phyloP scores from a whole-genome alignment of 306 rosid genomes.

The Arachis stenosperma region DNA sequence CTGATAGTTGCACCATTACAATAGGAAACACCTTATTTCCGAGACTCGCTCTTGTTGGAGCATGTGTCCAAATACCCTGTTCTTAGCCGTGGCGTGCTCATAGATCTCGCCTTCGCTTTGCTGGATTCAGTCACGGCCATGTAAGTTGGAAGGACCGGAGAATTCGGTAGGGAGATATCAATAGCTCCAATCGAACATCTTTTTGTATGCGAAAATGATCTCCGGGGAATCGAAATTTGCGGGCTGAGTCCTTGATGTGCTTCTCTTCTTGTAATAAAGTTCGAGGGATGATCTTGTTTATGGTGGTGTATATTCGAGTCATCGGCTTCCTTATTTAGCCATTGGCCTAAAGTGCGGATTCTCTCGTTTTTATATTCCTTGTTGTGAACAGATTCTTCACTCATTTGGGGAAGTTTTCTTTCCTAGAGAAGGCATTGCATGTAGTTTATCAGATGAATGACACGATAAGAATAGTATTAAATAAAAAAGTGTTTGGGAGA shows the following conservation, averaged over 20 bases:
- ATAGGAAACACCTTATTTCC: conserved; percentile 27
- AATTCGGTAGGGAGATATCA: conserved; percentile 50
- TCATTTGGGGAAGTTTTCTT: conserved; percentile 49
- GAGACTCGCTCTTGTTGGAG: conserved; percentile 39
- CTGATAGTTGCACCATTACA: conserved; percentile 30
- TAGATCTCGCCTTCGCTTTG: conserved; percentile 66
- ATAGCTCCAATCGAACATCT: conserved; percentile 44
- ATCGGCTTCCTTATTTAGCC: conserved; percentile 47
- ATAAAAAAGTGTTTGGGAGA: too few species aligned
- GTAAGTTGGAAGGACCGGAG: conserved; percentile 59
- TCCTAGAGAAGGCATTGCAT: conserved; percentile 50
- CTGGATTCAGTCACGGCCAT: conserved; percentile 66
- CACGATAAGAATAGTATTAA: not conserved
- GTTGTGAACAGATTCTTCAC: conserved; percentile 45
- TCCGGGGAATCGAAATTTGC: conserved; percentile 52
- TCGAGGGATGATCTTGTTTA: conserved; percentile 39
- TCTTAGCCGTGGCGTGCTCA: conserved; percentile 73
- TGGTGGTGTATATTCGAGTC: conserved; percentile 35
- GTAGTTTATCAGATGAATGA: conserved; percentile 3
- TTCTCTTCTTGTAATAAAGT: conserved; percentile 31
- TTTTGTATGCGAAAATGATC: conserved; percentile 55
- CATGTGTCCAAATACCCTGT: conserved; percentile 47
- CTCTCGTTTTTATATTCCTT: conserved; percentile 48
- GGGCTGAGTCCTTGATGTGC: conserved; percentile 42
- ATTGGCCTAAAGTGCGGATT: conserved; percentile 48